phyloP scores from a whole-genome alignment of 2,329 filamentous ascomycete genomes.

The Pestalotiopsis sp. region DNA sequence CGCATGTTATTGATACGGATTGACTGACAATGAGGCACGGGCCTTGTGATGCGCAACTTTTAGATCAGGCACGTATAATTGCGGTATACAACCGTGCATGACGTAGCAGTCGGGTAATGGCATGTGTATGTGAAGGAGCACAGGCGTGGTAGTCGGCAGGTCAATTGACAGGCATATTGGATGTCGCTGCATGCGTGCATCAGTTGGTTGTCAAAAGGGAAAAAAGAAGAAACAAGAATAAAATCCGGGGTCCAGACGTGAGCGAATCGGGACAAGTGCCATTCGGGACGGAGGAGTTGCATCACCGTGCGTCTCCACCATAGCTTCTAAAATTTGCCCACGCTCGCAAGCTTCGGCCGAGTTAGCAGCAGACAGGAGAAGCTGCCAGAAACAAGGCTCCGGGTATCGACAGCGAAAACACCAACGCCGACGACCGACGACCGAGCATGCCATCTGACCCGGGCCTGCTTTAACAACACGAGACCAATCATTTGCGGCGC shows the following conservation, averaged over 20 bases:
- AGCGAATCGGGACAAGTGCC: slow-evolving; percentile 1
- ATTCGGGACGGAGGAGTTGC: slow-evolving; percentile 6
- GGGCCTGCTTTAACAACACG: neutral
- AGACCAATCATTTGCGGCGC: neutral
- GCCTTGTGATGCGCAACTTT: neutral
- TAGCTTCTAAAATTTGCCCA: slow-evolving; percentile 6
- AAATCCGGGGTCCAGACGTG: neutral
- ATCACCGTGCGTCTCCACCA: slow-evolving; percentile 9
- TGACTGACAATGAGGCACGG: neutral
- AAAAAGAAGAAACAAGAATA: neutral
- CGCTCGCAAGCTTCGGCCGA: neutral
- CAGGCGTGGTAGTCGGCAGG: neutral
- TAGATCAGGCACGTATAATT: neutral
- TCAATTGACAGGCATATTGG: neutral
- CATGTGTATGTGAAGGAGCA: neutral
- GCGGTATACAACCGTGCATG: neutral
- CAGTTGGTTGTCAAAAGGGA: no score
- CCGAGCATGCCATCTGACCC: neutral
- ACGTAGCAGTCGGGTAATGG: neutral
- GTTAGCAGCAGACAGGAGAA: neutral
- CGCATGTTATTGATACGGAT: no score
- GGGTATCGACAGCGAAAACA: neutral
- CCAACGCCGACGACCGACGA: neutral
- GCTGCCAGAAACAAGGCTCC: neutral
- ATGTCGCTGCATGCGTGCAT: neutral